phyloP scores from a whole-genome alignment of 2,329 filamentous ascomycete species.

The Fusarium sp. region DNA sequence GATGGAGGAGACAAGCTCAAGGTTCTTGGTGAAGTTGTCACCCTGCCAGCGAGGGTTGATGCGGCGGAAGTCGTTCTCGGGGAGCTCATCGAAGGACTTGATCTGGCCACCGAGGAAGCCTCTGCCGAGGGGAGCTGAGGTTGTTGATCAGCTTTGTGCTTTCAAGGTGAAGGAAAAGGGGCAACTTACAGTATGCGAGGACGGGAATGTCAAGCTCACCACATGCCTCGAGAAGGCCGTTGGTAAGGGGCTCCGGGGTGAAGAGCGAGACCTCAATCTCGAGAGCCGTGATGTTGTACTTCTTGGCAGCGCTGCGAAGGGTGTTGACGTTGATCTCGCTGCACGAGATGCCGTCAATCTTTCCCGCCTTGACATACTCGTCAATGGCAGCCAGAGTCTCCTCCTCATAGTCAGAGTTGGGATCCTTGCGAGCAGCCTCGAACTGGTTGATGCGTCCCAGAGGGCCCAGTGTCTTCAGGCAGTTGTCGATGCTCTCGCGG shows the following conservation, averaged over 20 bases:
- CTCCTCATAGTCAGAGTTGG: conserved; percentile 56
- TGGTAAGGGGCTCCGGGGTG: conserved; percentile 53
- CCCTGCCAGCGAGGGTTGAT: conserved; percentile 65
- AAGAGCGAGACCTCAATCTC: conserved; percentile 61
- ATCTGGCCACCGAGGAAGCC: conserved; percentile 61
- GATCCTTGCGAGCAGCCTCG: conserved; percentile 64
- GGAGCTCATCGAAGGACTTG: conserved; percentile 62
- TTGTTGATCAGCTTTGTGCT: conserved; percentile 18
- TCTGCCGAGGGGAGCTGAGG: conserved; percentile 56
- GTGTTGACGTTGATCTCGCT: conserved; percentile 57
- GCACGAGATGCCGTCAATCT: conserved; percentile 57
- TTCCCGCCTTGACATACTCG: conserved; percentile 56
- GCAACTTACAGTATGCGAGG: conserved; percentile 64
- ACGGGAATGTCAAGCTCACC: conserved; percentile 70
- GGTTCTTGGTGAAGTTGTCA: conserved; percentile 68
- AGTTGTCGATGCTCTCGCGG: conserved; percentile 62
- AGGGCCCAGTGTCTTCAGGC: conserved; percentile 52
- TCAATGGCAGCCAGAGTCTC: conserved; percentile 54
- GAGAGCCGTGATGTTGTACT: conserved; percentile 53
- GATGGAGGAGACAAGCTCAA: conserved; percentile 65
- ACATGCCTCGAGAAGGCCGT: conserved; percentile 60
- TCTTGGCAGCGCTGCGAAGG: conserved; percentile 54
- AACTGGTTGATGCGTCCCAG: conserved; percentile 63
- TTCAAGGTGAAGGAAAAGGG: neutral
- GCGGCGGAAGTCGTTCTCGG: conserved; percentile 57